Conservation (phyloP, 1,284 basidiomycete genomes). For the Tylopilus sp. region DNA sequence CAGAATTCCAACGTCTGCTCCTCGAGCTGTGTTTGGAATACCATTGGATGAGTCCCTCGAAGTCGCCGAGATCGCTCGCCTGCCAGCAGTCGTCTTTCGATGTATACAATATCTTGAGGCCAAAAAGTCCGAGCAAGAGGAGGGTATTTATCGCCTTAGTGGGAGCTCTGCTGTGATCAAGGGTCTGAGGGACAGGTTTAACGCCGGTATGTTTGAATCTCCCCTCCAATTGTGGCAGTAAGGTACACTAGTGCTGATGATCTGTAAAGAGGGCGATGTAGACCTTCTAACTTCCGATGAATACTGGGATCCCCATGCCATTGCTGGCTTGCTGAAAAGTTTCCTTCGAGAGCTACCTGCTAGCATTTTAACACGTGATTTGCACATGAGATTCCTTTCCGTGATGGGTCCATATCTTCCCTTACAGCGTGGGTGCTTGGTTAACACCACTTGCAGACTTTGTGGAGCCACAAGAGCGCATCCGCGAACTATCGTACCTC, state of each 20-base stretch:
- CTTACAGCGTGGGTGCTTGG: constrained; percentile 2
- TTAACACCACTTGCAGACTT: constrained; percentile 57
- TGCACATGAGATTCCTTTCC: constrained; percentile 83
- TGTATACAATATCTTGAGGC: constrained; percentile 89
- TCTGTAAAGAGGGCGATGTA: constrained; percentile 77
- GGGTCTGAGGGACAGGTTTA: constrained; percentile 89
- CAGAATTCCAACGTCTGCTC: constrained; percentile 42
- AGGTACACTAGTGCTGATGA: constrained; percentile 14
- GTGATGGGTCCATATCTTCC: constrained; percentile 73
- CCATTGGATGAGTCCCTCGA: constrained; percentile 85
- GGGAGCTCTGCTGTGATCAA: constrained; percentile 95
- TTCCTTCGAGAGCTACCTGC: constrained; percentile 88
- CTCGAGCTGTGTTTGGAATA: constrained; percentile 87
- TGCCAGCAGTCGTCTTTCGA: constrained; percentile 94
- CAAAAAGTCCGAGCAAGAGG: constrained; percentile 91
- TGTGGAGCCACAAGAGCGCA: constrained; percentile 82
- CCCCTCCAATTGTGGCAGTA: no score
- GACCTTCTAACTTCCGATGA: constrained; percentile 83
- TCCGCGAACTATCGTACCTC: constrained; percentile 80
- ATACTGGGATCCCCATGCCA: constrained; percentile 93
- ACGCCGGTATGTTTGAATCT: constrained; percentile 55
- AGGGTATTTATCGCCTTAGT: constrained; percentile 95
- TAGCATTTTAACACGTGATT: constrained; percentile 87
- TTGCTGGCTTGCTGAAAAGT: constrained; percentile 87
- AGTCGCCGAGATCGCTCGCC: constrained; percentile 81